These are phyloP conservation scores for Aspergillus latus DNA, from an alignment of 2,329 filamentous ascomycete genomes.

Conservation along the genomic window DNA sequence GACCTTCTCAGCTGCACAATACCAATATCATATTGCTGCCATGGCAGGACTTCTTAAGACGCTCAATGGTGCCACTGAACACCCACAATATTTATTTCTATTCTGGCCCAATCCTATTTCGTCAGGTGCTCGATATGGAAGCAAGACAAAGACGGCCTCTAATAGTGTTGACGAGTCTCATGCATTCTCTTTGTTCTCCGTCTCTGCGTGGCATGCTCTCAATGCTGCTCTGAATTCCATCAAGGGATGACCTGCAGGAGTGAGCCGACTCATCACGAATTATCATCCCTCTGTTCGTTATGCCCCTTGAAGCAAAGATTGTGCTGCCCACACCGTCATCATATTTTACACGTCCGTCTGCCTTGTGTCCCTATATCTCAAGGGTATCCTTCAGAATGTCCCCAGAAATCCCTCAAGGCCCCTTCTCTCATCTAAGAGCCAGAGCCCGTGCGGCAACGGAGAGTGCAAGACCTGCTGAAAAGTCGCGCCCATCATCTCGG, in stretches of 20 bases:
- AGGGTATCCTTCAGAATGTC: constrained; percentile 40
- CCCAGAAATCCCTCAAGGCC: constrained; percentile 49
- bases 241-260: constrained; percentile 23
- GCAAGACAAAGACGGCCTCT: constrained; percentile 1
- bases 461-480: constrained; percentile 26
- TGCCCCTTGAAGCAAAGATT: constrained; percentile 2
- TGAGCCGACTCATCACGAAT: neutral
- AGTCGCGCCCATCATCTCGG: constrained; percentile 45
- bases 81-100: neutral
- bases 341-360: neutral
- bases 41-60: neutral
- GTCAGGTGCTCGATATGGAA: neutral
- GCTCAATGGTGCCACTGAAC: neutral
- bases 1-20: too few species aligned
- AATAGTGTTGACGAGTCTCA: constrained; percentile 4
- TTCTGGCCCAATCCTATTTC: neutral
- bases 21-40: neutral
- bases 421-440: constrained; percentile 35
- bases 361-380: neutral
- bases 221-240: constrained; percentile 24
- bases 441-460: constrained; percentile 34
- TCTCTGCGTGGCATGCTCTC: constrained; percentile 27
- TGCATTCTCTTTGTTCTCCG: constrained; percentile 8
- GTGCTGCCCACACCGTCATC: constrained; percentile 12
- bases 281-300: neutral